These are phyloP conservation scores for Grosmannia serpens DNA, from an alignment of 2,329 filamentous ascomycete species.

Conservation along the genomic window DNA sequence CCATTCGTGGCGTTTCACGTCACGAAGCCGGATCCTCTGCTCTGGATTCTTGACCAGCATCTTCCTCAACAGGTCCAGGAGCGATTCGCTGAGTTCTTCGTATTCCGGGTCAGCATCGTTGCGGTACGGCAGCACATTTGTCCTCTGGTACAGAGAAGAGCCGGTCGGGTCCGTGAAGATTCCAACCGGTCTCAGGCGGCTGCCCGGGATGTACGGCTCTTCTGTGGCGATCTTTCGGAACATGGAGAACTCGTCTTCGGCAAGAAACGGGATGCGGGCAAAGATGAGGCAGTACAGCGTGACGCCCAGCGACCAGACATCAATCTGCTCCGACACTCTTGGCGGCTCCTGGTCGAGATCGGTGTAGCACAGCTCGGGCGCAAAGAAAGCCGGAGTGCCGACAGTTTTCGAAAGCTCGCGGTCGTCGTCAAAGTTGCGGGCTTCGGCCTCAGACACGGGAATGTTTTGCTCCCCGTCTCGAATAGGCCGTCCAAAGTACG, in stretches of 20 bases:
- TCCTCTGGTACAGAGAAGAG: conserved; percentile 42
- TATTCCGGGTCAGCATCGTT: conserved; percentile 70
- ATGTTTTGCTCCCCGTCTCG: conserved; percentile 72
- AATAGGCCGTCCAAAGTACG: conserved; percentile 84
- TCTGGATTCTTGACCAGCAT: conserved; percentile 84
- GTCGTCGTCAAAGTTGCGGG: conserved; percentile 80
- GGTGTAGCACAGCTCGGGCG: conserved; percentile 88
- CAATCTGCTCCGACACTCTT: conserved; percentile 84
- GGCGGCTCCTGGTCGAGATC: conserved; percentile 58
- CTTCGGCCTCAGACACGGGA: conserved; percentile 66
- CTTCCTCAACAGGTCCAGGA: conserved; percentile 66
- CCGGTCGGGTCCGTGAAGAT: conserved; percentile 44
- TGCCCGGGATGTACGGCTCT: conserved; percentile 78
- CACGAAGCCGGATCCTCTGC: conserved; percentile 75
- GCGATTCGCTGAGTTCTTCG: conserved; percentile 69
- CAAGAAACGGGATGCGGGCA: conserved; percentile 85
- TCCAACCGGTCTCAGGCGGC: conserved; percentile 66
- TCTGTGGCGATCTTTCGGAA: conserved; percentile 86
- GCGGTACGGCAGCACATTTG: conserved; percentile 56
- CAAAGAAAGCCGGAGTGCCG: conserved; percentile 94
- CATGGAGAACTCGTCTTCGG: conserved; percentile 83
- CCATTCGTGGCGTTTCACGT: conserved; percentile 93
- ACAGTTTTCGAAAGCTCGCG: conserved; percentile 97
- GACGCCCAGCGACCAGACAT: conserved; percentile 93
- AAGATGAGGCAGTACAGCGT: conserved; percentile 94